Evolutionary conservation across 1,139 yeast species (phyloP), one percentile per base, ranked within the genome.

Genomic region (Scheffersomyces quercinus): DNA sequence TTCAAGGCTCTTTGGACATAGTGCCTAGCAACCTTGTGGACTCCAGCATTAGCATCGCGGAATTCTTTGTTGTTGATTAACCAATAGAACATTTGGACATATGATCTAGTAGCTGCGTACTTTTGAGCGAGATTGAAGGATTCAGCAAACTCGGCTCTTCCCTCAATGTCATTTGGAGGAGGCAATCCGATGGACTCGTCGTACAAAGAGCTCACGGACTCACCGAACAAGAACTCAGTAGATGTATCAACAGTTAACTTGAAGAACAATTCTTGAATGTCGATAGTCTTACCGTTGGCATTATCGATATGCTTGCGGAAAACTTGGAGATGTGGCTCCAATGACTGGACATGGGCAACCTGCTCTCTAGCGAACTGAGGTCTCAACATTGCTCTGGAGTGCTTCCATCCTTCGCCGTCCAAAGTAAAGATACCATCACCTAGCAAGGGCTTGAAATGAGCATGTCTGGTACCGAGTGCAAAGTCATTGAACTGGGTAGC

Each of bases 181-280:
- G 43, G 20, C 40, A 53, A 53, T 14, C 59, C 64, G 38, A 63
- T 53, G 3, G 53, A 45, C 11, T 59, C 64, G 44, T 65, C 68
- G 37, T 60, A 56, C 43, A 78, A 67, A 13, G 73, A 62, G 41
- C 68, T 67, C 10, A 75, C 77, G 9, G 80, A 70, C 54, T 75
- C 79, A 11, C 85, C 85, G 61, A 81, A 80, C 52, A 81, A 65
- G 53, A 79, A 79, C 58, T 81, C 83, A 12, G 83, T 75, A 4
- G 85, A 78, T 20, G 82, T 72, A 55, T 81, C 85, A 47, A 81
- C 68, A 5, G 85, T 81, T 38, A 81, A 62, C 46, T 62, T 62
- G 60, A 73, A 79, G 56, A 78, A 77, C 41, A 73, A 63, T 28
- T 65, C 70, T 54, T 79, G 83, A 29, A 79, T 57, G 48, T 81